Evolutionary conservation across 345 rosid genomes (phyloP).

Genomic region (Pistacia integerrima): DNA sequence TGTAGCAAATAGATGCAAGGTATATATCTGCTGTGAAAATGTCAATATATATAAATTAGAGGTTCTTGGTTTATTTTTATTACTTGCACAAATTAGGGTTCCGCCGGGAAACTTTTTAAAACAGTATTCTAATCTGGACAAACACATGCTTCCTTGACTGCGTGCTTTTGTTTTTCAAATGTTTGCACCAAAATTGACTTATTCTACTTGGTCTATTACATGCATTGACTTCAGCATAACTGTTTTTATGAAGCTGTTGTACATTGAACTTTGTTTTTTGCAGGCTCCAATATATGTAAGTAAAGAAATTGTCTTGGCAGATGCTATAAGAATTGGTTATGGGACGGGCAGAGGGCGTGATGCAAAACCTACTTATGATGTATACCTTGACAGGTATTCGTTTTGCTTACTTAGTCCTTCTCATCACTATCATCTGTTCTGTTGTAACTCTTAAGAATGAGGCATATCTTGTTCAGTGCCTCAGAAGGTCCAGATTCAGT

Average conservation of each 20-base stretch:
- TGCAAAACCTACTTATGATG: constrained; percentile 64
- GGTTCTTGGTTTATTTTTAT: neutral
- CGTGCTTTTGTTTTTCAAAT: neutral
- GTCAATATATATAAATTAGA: neutral
- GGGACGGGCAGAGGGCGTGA: constrained; percentile 52
- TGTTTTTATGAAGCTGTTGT: constrained; percentile 9
- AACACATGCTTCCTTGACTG: neutral
- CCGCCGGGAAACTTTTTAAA: neutral
- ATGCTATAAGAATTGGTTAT: constrained; percentile 77
- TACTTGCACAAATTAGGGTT: neutral
- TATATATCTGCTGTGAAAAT: constrained; percentile 13
- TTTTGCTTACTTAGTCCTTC: constrained; percentile 11
- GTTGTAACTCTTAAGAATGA: constrained; percentile 29
- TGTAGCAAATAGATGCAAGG: constrained; percentile 72
- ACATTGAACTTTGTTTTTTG: constrained; percentile 22
- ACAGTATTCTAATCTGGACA: neutral
- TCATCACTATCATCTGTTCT: constrained; percentile 12
- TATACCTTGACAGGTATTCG: constrained; percentile 73
- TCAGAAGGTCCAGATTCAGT: constrained; percentile 74
- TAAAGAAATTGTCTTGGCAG: constrained; percentile 71
- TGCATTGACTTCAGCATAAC: constrained; percentile 8
- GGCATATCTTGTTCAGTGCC: constrained; percentile 56
- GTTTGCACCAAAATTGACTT: neutral
- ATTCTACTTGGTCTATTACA: neutral
- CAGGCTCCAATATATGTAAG: constrained; percentile 91